A percentile compares a stretch with the other conserved stretches of the same genome.
Conservation (phyloP, 768 basidiomycete species). For the Boletus rubropictus region DNA sequence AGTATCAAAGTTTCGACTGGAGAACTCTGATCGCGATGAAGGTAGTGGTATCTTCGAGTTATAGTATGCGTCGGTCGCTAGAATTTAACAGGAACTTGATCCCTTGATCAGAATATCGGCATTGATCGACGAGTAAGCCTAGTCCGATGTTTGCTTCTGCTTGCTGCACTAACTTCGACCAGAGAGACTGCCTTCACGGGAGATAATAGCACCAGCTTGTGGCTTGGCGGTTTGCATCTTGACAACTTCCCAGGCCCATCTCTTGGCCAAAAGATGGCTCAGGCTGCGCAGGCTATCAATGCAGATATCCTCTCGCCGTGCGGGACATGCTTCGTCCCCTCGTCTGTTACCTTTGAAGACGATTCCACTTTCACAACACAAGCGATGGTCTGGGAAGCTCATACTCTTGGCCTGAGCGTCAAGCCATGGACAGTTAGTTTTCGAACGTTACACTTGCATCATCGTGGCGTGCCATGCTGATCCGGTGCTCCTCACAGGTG, state of each 20-base stretch:
- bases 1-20: slow-evolving; percentile 86
- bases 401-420: slow-evolving; percentile 54
- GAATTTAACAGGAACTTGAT: slow-evolving; percentile 44
- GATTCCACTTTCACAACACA: slow-evolving; percentile 58
- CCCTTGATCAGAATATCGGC: slow-evolving; percentile 55
- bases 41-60: slow-evolving; percentile 27
- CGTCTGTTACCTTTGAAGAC: slow-evolving; percentile 37
- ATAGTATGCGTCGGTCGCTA: not conserved
- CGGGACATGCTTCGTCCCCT: slow-evolving; percentile 38
- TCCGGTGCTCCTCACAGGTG: slow-evolving; percentile 36
- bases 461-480: not conserved
- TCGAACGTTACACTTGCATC: not conserved
- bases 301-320: slow-evolving; percentile 64
- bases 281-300: slow-evolving; percentile 60
- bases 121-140: slow-evolving; percentile 54
- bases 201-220: slow-evolving; percentile 48
- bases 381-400: slow-evolving; percentile 64
- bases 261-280: slow-evolving; percentile 52
- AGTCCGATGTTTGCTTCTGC: not conserved
- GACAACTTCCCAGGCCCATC: slow-evolving; percentile 59
- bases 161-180: not conserved
- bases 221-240: slow-evolving; percentile 65
- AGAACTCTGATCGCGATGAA: slow-evolving; percentile 69
- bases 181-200: slow-evolving; percentile 39
- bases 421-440: slow-evolving; percentile 69